Conservation (phyloP, 495 filamentous ascomycete species). For the Hypoxylon fuscum region DNA sequence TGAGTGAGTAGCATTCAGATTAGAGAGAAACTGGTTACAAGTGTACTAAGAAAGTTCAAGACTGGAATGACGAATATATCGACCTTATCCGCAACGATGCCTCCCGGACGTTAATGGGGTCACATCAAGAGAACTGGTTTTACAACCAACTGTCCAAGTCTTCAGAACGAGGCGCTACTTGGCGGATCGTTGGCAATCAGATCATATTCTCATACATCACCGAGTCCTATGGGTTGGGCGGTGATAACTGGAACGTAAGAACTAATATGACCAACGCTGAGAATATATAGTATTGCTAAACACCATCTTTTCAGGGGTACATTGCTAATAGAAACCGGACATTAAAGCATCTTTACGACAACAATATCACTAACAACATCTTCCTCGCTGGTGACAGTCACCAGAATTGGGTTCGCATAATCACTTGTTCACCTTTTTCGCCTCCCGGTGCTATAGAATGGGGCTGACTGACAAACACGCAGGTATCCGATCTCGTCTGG, state of each 20-base stretch:
- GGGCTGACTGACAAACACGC: slow-evolving; percentile 8
- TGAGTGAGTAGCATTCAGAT: slow-evolving; percentile 31
- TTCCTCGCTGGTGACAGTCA: slow-evolving; percentile 73
- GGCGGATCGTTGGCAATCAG: slow-evolving; percentile 73
- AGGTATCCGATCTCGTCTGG: slow-evolving; percentile 70
- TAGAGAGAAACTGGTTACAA: background rate
- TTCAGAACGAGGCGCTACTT: slow-evolving; percentile 62
- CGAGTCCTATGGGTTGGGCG: slow-evolving; percentile 49
- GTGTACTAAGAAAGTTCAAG: slow-evolving; percentile 5
- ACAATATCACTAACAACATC: slow-evolving; percentile 72
- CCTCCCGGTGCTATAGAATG: background rate
- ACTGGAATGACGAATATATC: slow-evolving; percentile 67
- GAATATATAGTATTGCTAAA: slow-evolving; percentile 4
- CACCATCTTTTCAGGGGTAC: slow-evolving; percentile 66
- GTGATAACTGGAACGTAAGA: slow-evolving; percentile 45
- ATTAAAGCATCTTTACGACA: slow-evolving; percentile 63
- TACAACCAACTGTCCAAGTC: slow-evolving; percentile 66
- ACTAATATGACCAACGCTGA: background rate
- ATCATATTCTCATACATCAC: slow-evolving; percentile 69
- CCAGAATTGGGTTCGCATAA: slow-evolving; percentile 62
- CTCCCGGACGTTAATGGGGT: slow-evolving; percentile 69
- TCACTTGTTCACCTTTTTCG: background rate
- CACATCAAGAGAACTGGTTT: slow-evolving; percentile 74
- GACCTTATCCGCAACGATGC: slow-evolving; percentile 65
- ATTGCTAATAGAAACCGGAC: slow-evolving; percentile 70